phyloP scores from a whole-genome alignment of 2,329 filamentous ascomycete genomes.

The Cytospora schulzeri region DNA sequence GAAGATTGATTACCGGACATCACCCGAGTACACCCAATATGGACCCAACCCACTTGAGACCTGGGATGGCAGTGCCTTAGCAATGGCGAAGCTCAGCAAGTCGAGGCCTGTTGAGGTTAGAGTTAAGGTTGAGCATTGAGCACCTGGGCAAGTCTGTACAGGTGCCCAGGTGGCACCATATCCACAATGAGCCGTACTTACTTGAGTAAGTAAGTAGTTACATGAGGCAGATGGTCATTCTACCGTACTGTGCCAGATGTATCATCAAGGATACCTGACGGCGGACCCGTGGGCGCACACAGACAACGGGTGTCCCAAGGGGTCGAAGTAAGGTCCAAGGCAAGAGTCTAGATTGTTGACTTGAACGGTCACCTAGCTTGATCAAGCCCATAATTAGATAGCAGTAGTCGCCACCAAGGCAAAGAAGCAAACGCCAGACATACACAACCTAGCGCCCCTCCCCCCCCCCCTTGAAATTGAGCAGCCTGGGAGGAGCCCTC shows the following conservation, averaged over 20 bases:
- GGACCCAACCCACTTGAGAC: not conserved
- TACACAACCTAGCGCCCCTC: too few species aligned
- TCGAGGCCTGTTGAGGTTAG: conserved; percentile 10
- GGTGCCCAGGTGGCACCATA: not conserved
- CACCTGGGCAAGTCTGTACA: not conserved
- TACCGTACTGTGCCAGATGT: not conserved
- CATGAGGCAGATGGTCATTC: too few species aligned
- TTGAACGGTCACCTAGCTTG: too few species aligned
- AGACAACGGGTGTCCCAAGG: not conserved
- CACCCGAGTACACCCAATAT: not conserved
- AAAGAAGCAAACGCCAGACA: too few species aligned
- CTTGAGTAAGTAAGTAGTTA: too few species aligned
- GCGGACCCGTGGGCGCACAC: not conserved
- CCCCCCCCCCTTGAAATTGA: not conserved
- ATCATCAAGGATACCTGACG: not conserved
- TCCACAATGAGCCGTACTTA: not conserved
- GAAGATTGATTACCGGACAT: too few species aligned
- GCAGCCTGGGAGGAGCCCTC: not conserved
- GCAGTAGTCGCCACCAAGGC: too few species aligned
- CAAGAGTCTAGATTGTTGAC: not conserved
- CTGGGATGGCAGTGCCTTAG: conserved; percentile 1
- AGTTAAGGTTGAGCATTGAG: conserved; percentile 9
- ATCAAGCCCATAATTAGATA: too few species aligned
- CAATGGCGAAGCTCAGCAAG: conserved; percentile 9
- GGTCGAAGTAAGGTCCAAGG: not conserved